Evolutionary conservation across 192 early-diverging fungal genomes (phyloP).

Genomic region (Coemansia furcata): DNA sequence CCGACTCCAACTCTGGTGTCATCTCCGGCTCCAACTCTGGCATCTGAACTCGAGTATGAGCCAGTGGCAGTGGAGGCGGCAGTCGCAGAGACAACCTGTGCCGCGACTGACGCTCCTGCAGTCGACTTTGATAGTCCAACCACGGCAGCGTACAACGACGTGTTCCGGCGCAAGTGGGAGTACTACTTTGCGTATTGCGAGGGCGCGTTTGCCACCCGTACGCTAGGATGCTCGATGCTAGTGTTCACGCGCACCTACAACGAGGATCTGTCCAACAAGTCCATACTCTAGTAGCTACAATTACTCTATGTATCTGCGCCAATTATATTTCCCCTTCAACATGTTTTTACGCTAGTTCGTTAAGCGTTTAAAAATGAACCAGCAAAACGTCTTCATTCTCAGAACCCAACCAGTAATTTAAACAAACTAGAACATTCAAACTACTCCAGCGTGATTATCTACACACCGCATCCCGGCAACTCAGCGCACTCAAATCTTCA

Average conservation of each 20-base stretch:
- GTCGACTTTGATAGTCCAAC: background rate
- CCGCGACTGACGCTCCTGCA: background rate
- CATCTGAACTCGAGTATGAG: background rate
- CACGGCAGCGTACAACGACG: conserved; percentile 50
- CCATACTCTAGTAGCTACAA: background rate
- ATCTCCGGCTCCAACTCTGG: background rate
- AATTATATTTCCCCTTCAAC: background rate
- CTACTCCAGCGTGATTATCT: conserved; percentile 5
- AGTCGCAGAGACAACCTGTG: background rate
- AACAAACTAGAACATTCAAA: background rate
- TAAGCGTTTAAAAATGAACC: background rate
- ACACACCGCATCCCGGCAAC: conserved; percentile 36
- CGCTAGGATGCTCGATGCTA: conserved; percentile 61
- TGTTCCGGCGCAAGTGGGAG: conserved; percentile 74
- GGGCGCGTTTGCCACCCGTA: conserved; percentile 68
- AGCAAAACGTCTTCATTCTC: background rate
- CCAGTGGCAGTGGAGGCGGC: background rate
- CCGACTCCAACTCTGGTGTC: background rate
- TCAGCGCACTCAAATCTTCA: conserved; percentile 24
- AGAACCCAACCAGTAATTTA: background rate
- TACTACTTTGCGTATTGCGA: conserved; percentile 84
- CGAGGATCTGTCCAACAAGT: conserved; percentile 19
- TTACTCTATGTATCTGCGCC: background rate
- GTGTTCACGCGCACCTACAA: conserved; percentile 55
- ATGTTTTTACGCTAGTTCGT: background rate